phyloP scores from a whole-genome alignment of 371 early-diverging fungal species.

The Mortierella sp. region DNA sequence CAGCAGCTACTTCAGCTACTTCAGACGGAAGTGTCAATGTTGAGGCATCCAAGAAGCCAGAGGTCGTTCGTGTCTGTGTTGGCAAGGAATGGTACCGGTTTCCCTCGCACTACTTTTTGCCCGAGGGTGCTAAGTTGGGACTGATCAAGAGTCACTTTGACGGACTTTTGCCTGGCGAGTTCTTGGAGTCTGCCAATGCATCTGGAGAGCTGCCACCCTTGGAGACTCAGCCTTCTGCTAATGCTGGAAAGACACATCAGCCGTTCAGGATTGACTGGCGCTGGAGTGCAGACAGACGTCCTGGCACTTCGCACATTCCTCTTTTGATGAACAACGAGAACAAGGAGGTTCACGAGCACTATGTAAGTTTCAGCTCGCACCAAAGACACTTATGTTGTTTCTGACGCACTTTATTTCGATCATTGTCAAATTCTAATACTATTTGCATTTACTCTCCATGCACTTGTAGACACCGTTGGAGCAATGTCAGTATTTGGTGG shows the following conservation, averaged over 20 bases:
- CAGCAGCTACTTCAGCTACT: conserved; percentile 1
- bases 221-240: conserved; percentile 23
- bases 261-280: conserved; percentile 44
- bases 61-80: conserved; percentile 77
- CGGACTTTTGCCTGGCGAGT: conserved; percentile 80
- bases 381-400: background rate
- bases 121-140: conserved; percentile 70
- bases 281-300: conserved; percentile 54
- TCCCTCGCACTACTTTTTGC: conserved; percentile 92
- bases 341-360: conserved; percentile 48
- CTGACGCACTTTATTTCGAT: background rate
- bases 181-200: conserved; percentile 30
- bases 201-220: conserved; percentile 7
- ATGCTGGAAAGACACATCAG: conserved; percentile 25
- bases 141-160: conserved; percentile 74
- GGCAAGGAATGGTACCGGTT: conserved; percentile 97
- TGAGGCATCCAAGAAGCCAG: conserved; percentile 13
- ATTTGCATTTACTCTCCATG: background rate
- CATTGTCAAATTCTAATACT: background rate
- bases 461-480: conserved; percentile 41
- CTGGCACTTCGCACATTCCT: conserved; percentile 43
- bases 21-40: background rate
- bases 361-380: conserved; percentile 26
- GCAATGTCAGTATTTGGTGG: conserved; percentile 52
- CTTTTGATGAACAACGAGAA: conserved; percentile 53